Conservation (phyloP, 148 eudicot species). For the Vaccinium macrocarpon region DNA sequence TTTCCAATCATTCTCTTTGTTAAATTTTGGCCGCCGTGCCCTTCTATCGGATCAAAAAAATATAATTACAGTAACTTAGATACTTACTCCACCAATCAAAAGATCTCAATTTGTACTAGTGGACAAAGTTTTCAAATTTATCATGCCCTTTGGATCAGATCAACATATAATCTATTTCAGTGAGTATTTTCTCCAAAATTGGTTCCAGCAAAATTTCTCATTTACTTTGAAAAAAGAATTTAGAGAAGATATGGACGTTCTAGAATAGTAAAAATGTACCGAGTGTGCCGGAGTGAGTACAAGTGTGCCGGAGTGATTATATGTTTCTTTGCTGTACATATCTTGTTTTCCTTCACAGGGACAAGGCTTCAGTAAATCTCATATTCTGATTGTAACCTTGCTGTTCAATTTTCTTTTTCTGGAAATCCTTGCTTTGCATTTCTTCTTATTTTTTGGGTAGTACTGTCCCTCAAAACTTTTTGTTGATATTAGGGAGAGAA, state of each 20-base stretch:
- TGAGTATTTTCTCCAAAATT: too few species aligned
- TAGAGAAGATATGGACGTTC: background rate
- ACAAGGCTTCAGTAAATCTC: background rate
- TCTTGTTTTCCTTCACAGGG: conserved; percentile 5
- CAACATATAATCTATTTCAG: background rate
- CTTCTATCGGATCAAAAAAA: background rate
- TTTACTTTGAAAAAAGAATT: background rate
- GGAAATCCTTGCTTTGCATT: background rate
- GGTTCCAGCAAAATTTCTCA: background rate
- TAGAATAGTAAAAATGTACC: background rate
- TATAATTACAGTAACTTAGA: background rate
- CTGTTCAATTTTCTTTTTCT: background rate
- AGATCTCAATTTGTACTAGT: background rate
- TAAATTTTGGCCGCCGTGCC: background rate
- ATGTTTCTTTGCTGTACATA: background rate
- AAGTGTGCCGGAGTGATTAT: background rate
- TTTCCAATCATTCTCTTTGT: background rate
- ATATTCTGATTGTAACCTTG: background rate
- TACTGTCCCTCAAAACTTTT: conserved; percentile 5
- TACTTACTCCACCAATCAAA: background rate
- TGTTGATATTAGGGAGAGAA: conserved; percentile 51
- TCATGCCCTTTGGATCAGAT: background rate
- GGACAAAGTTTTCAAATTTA: background rate
- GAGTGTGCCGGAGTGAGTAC: background rate
- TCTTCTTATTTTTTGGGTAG: conserved; percentile 12